Evolutionary conservation across 805 yeast genomes (phyloP), one percentile per base, ranked within the genome.

Genomic region (Ogataea zsoltii): DNA sequence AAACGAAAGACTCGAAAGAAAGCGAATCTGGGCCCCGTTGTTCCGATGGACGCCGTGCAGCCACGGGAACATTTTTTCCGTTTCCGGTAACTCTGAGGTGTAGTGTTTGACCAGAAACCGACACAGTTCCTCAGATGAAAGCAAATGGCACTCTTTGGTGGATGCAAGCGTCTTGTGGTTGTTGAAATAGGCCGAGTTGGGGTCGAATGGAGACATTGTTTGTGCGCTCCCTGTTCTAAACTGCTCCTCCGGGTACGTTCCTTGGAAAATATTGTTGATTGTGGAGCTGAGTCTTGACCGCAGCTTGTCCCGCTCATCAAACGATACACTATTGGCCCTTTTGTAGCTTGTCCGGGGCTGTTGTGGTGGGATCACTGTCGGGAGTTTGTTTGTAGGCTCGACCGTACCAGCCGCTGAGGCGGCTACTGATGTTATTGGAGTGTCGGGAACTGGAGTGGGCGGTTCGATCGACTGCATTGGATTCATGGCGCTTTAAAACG

Each of bases 21-120:
- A 69, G 62, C 74, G 67, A 35, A 75, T 65, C 56, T 80, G 85
- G 18, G 83, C 77, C 33, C 73, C 68, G 56, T 81, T 80, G 29
- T 73, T 70, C 12, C 71, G 72, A 50, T 83, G 80, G 35, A 86
- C 70, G 0, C 96, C 94, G 62, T 91, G 96, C 19, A 88, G 70
- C 97, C 97, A 90, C 0, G 97, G 97, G 56, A 90, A 91, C 75
- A 91, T 79, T 10, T 59, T 58, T 18, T 72, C 76, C 15, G 91
- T 83, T 3, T 77, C 77, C 0, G 97, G 96, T 33, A 83, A 58
- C 2, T 55, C 61, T 11, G 60, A 37, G 1, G 59, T 46, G 35
- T 57, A 62, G 23, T 60, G 59, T 3, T 33, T 45, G 9, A 44
- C 43, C 14, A 63, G 46, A 9, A 58, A 51, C 9, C 49, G 45